Conservation (phyloP, 2,329 filamentous ascomycete genomes). For the Neocatenulostroma microsporum region DNA sequence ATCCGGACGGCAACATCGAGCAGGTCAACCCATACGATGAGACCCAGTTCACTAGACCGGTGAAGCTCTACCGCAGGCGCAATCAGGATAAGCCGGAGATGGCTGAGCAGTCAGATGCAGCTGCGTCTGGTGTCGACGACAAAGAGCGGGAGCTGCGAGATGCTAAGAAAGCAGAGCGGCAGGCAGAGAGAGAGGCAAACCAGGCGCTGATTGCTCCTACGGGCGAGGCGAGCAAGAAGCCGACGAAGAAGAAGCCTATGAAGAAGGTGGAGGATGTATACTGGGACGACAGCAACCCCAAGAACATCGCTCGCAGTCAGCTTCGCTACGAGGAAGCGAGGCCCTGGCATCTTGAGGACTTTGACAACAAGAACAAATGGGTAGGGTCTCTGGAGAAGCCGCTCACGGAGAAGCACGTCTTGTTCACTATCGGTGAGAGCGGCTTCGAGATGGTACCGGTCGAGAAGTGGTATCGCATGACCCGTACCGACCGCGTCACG, state of each 20-base stretch:
- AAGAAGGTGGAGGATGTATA: constrained; percentile 85
- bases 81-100: constrained; percentile 54
- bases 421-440: constrained; percentile 66
- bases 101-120: constrained; percentile 23
- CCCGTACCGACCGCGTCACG: constrained; percentile 53
- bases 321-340: constrained; percentile 86
- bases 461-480: constrained; percentile 93
- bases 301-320: constrained; percentile 60
- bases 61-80: constrained; percentile 82
- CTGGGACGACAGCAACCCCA: constrained; percentile 64
- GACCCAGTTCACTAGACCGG: constrained; percentile 75
- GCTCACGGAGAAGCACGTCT: constrained; percentile 70
- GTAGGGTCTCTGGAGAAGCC: constrained; percentile 84
- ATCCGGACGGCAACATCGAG: constrained; percentile 18
- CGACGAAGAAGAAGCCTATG: constrained; percentile 52
- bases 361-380: constrained; percentile 91
- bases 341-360: constrained; percentile 95
- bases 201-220: constrained; percentile 89
- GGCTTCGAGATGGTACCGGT: constrained; percentile 79
- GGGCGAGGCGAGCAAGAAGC: constrained; percentile 54
- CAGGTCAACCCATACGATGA: constrained; percentile 63
- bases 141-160: constrained; percentile 54
- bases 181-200: constrained; percentile 78
- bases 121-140: constrained; percentile 52
- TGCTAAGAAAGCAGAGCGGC: constrained; percentile 62